phyloP scores from a whole-genome alignment of 306 rosid genomes.

The Lupinus albus region DNA sequence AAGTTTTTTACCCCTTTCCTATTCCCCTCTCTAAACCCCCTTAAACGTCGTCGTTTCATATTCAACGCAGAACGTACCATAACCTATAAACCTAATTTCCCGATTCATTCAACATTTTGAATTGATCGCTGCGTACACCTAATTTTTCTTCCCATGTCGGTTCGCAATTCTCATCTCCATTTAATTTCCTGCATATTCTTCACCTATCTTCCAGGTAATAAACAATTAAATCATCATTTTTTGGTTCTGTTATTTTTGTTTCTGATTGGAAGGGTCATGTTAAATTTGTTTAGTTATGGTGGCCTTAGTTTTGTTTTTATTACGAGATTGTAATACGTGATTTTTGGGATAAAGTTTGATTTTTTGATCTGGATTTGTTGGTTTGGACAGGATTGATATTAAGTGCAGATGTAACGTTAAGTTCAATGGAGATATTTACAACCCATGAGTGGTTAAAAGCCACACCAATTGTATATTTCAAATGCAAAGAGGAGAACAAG shows the following conservation, averaged over 20 bases:
- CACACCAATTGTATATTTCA: conserved; percentile 73
- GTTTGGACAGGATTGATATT: conserved; percentile 51
- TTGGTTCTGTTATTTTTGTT: not conserved
- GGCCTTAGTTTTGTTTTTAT: not conserved
- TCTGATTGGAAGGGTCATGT: not conserved
- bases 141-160: conserved; percentile 52
- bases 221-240: not conserved
- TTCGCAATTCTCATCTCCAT: conserved; percentile 38
- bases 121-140: not conserved
- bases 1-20: too few species aligned
- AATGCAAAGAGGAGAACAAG: conserved; percentile 68
- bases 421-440: conserved; percentile 67
- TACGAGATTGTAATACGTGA: not conserved
- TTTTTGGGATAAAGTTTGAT: not conserved
- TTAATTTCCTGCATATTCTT: conserved; percentile 47
- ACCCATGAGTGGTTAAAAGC: conserved; percentile 69
- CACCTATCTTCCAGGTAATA: conserved; percentile 62
- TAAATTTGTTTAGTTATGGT: not conserved
- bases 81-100: not conserved
- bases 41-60: too few species aligned
- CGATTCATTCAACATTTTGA: conserved; percentile 20
- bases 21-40: too few species aligned
- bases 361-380: not conserved
- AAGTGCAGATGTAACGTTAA: conserved; percentile 70
- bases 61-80: too few species aligned